Evolutionary conservation across 2,329 filamentous ascomycete species (phyloP), one percentile per base, ranked within the genome.

Genomic region (Aspergillus phoenicis): DNA sequence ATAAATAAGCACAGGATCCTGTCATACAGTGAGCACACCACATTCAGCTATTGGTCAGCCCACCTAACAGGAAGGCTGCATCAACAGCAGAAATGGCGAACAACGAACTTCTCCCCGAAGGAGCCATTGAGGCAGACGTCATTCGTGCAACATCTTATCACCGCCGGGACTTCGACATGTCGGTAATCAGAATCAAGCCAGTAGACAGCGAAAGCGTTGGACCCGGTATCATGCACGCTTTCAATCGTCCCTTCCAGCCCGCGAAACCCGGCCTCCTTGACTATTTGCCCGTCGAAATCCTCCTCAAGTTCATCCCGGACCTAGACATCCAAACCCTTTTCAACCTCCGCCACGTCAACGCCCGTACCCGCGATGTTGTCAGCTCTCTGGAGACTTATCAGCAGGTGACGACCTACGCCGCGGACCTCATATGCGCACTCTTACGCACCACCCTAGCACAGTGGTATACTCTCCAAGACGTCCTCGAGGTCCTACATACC

Each of bases 141-240:
- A 11, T 67, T 60, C 60, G 64, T 57, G 66, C 66, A 26, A 67
- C 59, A 30, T 60, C 63, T 43, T 69, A 68, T 49, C 63, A 66
- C 43, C 61, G 64, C 33, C 24, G 24, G n/a, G 45, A 48, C 45
- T 28, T 15, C 22, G 13, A 13, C 15, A 1, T n/a, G 17, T 11
- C 22, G 0, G 45, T 28, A 1, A 48, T 48, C 24, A 26, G 24
- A 6, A 36, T 36, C 33, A 36, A 11, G 5, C 33, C 11, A 0
- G 5, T 5, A 0, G 11, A 36, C 11, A 36, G 1, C 5, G 11
- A 13, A 5, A 36, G 24, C 8, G 0, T 15, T n/a, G 24, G 11
- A 15, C 22, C 6, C 11, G 24, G 10, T 11, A 48, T 15, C 13
- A 28, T 3, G 3, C 8, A 22, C 10, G 6, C 24, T n/a, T 28